phyloP scores from a whole-genome alignment of 2,329 filamentous ascomycete species.

The Phialemonium atrogriseum region DNA sequence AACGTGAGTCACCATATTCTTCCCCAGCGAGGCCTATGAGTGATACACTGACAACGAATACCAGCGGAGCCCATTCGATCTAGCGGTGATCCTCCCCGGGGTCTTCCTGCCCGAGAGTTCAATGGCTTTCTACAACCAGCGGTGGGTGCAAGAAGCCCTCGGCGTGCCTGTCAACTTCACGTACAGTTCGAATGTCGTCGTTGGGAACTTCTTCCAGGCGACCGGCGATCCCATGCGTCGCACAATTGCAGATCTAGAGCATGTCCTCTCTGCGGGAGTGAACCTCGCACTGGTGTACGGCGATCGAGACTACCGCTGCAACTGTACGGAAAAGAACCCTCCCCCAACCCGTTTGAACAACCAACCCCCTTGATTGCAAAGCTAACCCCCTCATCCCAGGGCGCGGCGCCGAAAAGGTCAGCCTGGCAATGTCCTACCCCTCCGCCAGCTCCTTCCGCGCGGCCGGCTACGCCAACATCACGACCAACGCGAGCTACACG shows the following conservation, averaged over 20 bases:
- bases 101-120: constrained; percentile 32
- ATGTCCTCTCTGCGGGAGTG: constrained; percentile 43
- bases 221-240: constrained; percentile 16
- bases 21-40: constrained; percentile 40
- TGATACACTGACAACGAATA: constrained; percentile 38
- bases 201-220: constrained; percentile 22
- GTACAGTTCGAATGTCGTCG: constrained; percentile 22
- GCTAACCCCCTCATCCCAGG: constrained; percentile 23
- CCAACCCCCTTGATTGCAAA: background rate
- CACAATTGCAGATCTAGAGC: constrained; percentile 23
- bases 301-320: constrained; percentile 43
- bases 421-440: constrained; percentile 33
- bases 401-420: constrained; percentile 41
- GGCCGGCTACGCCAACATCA: constrained; percentile 39
- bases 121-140: constrained; percentile 43
- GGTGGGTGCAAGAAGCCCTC: constrained; percentile 43
- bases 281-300: constrained; percentile 46
- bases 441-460: constrained; percentile 30
- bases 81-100: background rate
- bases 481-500: constrained; percentile 29
- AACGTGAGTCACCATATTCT: background rate
- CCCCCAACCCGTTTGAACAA: background rate
- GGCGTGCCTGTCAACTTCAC: constrained; percentile 50
- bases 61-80: constrained; percentile 28
- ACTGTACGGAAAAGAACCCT: constrained; percentile 11